Evolutionary conservation across 1,139 yeast genomes (phyloP).

Genomic region (Lodderomyces beijingensis): DNA sequence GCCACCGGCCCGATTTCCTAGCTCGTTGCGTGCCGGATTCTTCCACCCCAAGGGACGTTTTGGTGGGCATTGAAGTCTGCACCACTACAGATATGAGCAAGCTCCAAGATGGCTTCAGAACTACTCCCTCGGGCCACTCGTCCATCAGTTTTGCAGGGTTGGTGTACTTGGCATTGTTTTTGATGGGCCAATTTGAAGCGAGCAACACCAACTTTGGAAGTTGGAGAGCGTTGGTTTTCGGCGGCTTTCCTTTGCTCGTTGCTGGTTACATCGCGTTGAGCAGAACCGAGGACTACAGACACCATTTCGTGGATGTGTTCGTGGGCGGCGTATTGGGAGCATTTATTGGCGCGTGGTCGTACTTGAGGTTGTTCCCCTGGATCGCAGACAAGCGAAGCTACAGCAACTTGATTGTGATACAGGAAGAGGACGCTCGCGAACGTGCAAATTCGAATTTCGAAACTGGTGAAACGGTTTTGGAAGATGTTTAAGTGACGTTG

Average conservation of each 20-base stretch:
- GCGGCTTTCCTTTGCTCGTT: conserved; percentile 42
- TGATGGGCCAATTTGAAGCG: conserved; percentile 54
- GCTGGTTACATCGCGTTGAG: conserved; percentile 65
- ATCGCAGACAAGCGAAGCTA: conserved; percentile 17
- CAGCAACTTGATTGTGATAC: conserved; percentile 21
- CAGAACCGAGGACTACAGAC: conserved; percentile 76
- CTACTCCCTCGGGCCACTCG: conserved; percentile 79
- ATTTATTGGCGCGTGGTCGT: conserved; percentile 32
- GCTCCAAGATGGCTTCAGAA: conserved; percentile 66
- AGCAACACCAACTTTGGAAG: conserved; percentile 39
- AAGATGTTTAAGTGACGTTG: conserved; percentile 1
- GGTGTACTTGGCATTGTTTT: conserved; percentile 59
- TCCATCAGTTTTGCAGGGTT: conserved; percentile 64
- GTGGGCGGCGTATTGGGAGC: conserved; percentile 57
- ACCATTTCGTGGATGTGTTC: conserved; percentile 67
- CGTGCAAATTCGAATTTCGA: conserved; percentile 2
- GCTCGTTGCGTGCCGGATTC: conserved; percentile 62
- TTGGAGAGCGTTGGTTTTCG: conserved; percentile 46
- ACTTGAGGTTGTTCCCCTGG: conserved; percentile 35
- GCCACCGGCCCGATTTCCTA: conserved; percentile 75
- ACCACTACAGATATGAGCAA: conserved; percentile 41
- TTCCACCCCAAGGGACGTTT: conserved; percentile 41
- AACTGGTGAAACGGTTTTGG: not conserved
- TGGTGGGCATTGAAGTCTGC: conserved; percentile 62
- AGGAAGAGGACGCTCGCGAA: conserved; percentile 14